Evolutionary conservation across 2,329 filamentous ascomycete species (phyloP), one percentile per base, ranked within the genome.

Genomic region (Dactylellina leptospora): DNA sequence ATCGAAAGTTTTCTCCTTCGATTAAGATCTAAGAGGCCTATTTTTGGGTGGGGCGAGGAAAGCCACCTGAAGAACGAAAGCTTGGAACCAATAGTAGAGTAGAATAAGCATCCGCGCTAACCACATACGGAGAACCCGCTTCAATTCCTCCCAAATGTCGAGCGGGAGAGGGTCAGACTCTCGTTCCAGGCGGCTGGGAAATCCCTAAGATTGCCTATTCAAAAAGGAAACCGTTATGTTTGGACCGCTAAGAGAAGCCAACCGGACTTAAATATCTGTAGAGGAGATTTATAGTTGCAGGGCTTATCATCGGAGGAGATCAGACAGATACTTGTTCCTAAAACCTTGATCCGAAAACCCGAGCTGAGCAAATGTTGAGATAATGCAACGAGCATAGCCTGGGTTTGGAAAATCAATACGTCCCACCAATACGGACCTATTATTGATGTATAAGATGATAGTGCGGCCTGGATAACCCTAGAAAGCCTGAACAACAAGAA

Each of bases 1-100:
- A 72, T 72, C 68, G 53, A 58, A 53, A 44, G 10, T 45, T 42
- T 59, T 62, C 30, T 63, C 42, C 23, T 63, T 27, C 50, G 66
- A 72, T 72, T 59, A 60, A 64, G 68, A 72, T 72, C 68, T 72
- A 44, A 47, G 66, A 45, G 30, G 53, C 47, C 59, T 72, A 72
- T 72, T 72, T 72, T 72, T 72, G 68, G 66, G 68, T 44, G 47
- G 66, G 56, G 51, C 30, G 51, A n/a, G 42, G 38, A 58, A 47
- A 61, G 51, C 38, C 44, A 44, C 64, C 44, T 40, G 4, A 27
- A 44, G 59, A 30, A 63, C 51, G 47, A 48, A 71, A 53, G 30
- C 28, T 51, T 56, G 30, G 55, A 30, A 22, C 68, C 68, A 72
- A 72, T 72, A 59, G 55, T 54, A 36, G n/a, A 4, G 33, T 48